Evolutionary conservation across 164 flowering plant genomes (phyloP).

Genomic region (Macadamia integrifolia): DNA sequence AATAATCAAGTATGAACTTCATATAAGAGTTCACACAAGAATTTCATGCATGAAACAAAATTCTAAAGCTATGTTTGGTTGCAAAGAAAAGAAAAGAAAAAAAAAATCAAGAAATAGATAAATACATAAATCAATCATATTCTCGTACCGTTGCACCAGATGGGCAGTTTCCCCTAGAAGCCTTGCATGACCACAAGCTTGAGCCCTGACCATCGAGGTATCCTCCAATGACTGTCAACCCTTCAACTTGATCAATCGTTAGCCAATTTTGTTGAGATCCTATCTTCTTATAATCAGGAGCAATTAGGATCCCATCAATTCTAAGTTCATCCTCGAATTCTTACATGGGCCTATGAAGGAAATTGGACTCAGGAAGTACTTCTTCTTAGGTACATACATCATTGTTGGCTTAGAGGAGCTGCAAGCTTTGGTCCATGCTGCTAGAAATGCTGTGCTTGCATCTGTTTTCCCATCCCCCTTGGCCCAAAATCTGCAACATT

Average conservation of each 20-base stretch:
- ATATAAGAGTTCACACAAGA: no score
- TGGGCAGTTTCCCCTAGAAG: background rate
- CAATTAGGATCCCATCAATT: background rate
- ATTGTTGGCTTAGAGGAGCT: constrained; percentile 12
- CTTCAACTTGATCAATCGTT: background rate
- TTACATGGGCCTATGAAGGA: constrained; percentile 5
- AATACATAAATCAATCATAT: no score
- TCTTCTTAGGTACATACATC: constrained; percentile 17
- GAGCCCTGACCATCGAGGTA: background rate
- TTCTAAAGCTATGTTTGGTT: no score
- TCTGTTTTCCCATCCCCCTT: constrained; percentile 26
- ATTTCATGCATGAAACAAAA: no score
- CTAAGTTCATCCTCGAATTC: background rate
- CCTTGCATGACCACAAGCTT: background rate
- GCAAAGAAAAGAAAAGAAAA: no score
- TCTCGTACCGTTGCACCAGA: background rate
- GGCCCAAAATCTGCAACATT: constrained; percentile 24
- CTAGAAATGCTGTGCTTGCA: constrained; percentile 21
- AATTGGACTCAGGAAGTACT: constrained; percentile 1
- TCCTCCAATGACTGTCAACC: background rate
- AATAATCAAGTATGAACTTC: no score
- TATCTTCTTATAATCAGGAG: background rate
- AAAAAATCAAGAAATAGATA: no score
- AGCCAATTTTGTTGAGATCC: background rate
- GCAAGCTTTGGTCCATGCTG: constrained; percentile 24